Percentiles rank a stretch among this genome's conserved stretches.
These are phyloP conservation scores for Gossypium thurberi DNA, from an alignment of 345 rosid species.

Conservation along the genomic window DNA sequence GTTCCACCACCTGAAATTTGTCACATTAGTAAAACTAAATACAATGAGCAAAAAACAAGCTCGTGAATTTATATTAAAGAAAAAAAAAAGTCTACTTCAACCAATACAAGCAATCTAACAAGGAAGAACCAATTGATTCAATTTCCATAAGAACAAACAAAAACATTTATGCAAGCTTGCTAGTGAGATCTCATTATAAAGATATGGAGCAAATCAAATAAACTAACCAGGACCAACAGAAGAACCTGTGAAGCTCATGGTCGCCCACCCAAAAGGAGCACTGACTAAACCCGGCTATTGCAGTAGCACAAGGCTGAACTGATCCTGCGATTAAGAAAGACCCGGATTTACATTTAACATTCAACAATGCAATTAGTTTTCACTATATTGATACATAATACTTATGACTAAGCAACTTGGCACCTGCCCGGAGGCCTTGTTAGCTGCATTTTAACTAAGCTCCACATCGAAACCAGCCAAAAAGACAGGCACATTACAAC, in stretches of 20 bases:
- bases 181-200: neutral
- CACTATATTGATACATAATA: neutral
- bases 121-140: neutral
- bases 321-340: constrained; percentile 25
- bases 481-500: neutral
- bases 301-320: neutral
- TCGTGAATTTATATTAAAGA: neutral
- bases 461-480: neutral
- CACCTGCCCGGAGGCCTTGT: neutral
- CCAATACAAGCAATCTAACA: neutral
- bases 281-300: constrained; percentile 9
- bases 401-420: neutral
- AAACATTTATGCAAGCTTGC: neutral
- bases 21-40: neutral
- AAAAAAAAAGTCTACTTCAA: neutral
- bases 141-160: neutral
- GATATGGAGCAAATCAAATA: neutral
- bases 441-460: neutral
- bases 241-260: constrained; percentile 73
- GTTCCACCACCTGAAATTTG: constrained; percentile 41
- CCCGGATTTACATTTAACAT: neutral
- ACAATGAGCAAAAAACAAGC: neutral
- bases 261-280: constrained; percentile 18
- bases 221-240: constrained; percentile 64
- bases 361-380: neutral